phyloP scores from a whole-genome alignment of 2,329 filamentous ascomycete species.

The Neospermospora avenae region DNA sequence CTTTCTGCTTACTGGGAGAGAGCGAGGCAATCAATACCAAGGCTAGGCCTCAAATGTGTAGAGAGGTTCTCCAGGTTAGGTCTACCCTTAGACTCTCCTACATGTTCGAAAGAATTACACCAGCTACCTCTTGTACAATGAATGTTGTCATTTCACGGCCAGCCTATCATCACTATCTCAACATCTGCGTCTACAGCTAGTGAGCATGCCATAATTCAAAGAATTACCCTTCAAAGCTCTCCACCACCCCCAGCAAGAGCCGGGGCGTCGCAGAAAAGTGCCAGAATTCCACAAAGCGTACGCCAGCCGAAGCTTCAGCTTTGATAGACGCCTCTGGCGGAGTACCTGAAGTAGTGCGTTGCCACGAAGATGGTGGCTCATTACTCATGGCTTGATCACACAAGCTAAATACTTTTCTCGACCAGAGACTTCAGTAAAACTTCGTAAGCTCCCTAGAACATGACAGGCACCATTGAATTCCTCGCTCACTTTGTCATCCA shows the following conservation, averaged over 20 bases:
- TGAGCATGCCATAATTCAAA: background rate
- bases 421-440: background rate
- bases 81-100: too few species aligned
- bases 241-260: background rate
- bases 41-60: background rate
- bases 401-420: background rate
- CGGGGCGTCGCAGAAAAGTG: background rate
- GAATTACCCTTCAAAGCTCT: background rate
- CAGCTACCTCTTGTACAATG: too few species aligned
- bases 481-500: too few species aligned
- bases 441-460: background rate
- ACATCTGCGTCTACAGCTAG: background rate
- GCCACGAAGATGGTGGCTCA: background rate
- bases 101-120: too few species aligned
- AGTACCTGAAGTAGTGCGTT: background rate
- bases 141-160: background rate
- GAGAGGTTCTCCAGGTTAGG: too few species aligned
- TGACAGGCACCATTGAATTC: too few species aligned
- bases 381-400: background rate
- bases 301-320: background rate
- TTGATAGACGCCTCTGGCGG: background rate
- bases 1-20: background rate
- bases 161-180: background rate
- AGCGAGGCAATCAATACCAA: background rate
- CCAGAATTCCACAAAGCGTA: background rate